phyloP scores from a whole-genome alignment of 192 early-diverging fungal species.

The Podila horticola region DNA sequence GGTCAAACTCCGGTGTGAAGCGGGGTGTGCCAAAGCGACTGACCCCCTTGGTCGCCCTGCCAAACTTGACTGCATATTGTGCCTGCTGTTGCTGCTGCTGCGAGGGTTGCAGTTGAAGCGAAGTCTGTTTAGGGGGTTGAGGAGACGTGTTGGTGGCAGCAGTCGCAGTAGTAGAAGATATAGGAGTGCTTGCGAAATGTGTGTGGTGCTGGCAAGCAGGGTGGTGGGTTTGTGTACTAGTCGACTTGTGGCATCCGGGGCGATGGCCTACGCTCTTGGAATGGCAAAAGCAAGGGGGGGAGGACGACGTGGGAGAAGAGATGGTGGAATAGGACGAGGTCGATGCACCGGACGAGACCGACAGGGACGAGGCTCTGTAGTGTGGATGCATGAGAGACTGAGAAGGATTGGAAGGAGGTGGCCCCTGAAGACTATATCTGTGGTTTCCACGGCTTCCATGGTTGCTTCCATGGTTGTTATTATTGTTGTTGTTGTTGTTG shows the following conservation, averaged over 20 bases:
- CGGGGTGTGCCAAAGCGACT: constrained; percentile 29
- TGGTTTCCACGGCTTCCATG: neutral
- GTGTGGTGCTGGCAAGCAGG: constrained; percentile 15
- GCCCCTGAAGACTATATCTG: too few relatives aligned
- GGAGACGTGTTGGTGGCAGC: neutral
- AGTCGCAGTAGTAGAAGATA: neutral
- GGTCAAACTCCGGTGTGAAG: constrained; percentile 25
- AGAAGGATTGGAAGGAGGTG: too few relatives aligned
- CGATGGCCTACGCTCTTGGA: neutral
- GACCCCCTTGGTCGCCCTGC: constrained; percentile 36
- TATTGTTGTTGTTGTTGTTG: neutral
- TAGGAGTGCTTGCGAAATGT: neutral
- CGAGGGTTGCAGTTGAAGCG: constrained; percentile 9
- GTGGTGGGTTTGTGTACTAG: constrained; percentile 15
- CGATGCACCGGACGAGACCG: constrained; percentile 28
- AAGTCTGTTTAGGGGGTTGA: constrained; percentile 14
- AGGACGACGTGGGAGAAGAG: constrained; percentile 13
- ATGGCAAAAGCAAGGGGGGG: constrained; percentile 38
- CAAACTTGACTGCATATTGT: constrained; percentile 14
- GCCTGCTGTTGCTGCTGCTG: neutral
- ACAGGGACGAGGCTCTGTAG: neutral
- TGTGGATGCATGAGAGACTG: neutral
- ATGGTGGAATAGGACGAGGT: constrained; percentile 20
- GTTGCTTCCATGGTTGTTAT: neutral
- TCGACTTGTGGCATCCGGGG: neutral